Conservation (phyloP, 371 early-diverging fungal genomes). For the Smittium mucronatum region DNA sequence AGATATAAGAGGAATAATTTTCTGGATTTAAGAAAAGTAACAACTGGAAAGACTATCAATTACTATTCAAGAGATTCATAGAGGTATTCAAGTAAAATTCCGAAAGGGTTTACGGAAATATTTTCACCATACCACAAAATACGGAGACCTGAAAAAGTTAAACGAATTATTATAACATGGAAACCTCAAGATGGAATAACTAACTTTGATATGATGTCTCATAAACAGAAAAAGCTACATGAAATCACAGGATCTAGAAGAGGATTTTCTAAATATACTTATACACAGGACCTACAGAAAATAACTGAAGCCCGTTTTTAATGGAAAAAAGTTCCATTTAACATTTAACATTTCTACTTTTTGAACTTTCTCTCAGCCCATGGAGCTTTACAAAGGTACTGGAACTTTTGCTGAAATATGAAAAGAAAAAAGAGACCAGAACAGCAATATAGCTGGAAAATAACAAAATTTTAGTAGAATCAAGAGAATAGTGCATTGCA, state of each 20-base stretch:
- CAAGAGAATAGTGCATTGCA: conserved; percentile 5
- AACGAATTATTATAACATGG: conserved; percentile 25
- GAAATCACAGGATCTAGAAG: conserved; percentile 22
- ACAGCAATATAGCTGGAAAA: conserved; percentile 31
- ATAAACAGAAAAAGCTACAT: conserved; percentile 24
- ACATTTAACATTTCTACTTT: conserved; percentile 33
- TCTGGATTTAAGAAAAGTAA: no score
- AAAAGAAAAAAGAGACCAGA: conserved; percentile 22
- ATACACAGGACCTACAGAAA: conserved; percentile 21
- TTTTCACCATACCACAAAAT: no score
- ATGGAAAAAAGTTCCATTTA: conserved; percentile 30
- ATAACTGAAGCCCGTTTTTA: conserved; percentile 35
- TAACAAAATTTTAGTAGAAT: conserved; percentile 17
- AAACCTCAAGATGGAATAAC: conserved; percentile 18
- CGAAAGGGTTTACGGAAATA: no score
- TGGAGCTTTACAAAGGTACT: conserved; percentile 34
- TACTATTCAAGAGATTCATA: no score
- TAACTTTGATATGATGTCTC: conserved; percentile 24
- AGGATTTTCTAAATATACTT: conserved; percentile 29
- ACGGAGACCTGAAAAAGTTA: conserved; percentile 20
- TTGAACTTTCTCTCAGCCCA: conserved; percentile 35
- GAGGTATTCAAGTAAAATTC: no score
- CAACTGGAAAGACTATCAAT: no score
- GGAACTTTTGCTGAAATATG: conserved; percentile 24
- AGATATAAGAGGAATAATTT: no score